phyloP scores from a whole-genome alignment of 257 asterid genomes.

The Ophiorrhiza pumila region DNA sequence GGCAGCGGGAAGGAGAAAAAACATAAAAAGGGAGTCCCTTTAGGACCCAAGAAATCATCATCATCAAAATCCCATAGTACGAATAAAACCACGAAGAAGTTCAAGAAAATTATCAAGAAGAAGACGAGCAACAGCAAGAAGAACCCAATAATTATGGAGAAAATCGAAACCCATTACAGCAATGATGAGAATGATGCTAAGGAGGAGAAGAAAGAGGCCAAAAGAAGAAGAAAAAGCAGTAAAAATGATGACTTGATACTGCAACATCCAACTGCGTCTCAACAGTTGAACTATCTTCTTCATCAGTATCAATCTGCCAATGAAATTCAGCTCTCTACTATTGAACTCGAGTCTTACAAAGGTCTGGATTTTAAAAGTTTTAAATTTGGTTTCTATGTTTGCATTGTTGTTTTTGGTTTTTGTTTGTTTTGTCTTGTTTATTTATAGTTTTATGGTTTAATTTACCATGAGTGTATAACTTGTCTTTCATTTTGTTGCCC shows the following conservation, averaged over 20 bases:
- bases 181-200: not conserved
- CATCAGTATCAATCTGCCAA: slow-evolving; percentile 64
- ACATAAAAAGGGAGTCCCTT: not conserved
- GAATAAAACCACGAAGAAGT: not conserved
- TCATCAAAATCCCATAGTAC: not conserved
- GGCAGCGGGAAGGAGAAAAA: slow-evolving; percentile 15
- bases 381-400: not conserved
- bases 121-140: not conserved
- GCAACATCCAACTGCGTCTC: slow-evolving; percentile 45
- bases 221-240: slow-evolving; percentile 5
- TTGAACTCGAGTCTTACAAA: slow-evolving; percentile 70
- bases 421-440: not conserved
- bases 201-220: slow-evolving; percentile 7
- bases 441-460: not conserved
- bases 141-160: not conserved
- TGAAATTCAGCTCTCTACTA: slow-evolving; percentile 61
- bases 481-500: not conserved
- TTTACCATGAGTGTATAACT: not conserved
- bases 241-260: slow-evolving; percentile 23
- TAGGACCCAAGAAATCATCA: slow-evolving; percentile 14
- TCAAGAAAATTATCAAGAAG: not conserved
- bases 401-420: not conserved
- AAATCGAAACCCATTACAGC: not conserved
- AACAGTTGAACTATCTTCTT: slow-evolving; percentile 63
- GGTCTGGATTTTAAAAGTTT: no score